A percentile compares a stretch with the other conserved stretches of the same genome.
Conservation (phyloP, 2,329 filamentous ascomycete species). For the Fusarium chlamydosporum region DNA sequence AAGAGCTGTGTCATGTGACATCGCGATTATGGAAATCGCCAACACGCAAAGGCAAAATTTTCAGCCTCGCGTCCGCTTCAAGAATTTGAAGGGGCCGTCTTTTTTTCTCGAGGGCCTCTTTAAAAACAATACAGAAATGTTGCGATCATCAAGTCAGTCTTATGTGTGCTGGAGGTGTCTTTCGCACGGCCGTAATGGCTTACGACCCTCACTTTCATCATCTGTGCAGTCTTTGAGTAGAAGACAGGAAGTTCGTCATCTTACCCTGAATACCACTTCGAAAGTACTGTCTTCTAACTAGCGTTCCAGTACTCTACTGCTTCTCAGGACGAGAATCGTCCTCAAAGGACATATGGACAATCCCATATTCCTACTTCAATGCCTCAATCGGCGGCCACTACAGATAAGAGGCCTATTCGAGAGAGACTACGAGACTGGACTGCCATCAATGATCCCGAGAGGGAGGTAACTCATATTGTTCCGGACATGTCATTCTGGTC, state of each 20-base stretch:
- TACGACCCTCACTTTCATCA: conserved; percentile 10
- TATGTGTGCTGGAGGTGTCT: conserved; percentile 56
- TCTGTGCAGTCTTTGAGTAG: conserved; percentile 21
- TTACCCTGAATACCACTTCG: not conserved
- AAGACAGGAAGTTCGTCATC: conserved; percentile 31
- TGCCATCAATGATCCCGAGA: conserved; percentile 17
- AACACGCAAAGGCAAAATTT: conserved; percentile 48
- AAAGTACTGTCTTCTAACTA: conserved; percentile 19
- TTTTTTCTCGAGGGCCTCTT: conserved; percentile 4
- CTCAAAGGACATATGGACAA: conserved; percentile 22
- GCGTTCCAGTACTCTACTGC: conserved; percentile 29
- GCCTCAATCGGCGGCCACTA: conserved; percentile 5
- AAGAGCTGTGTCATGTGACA: conserved; percentile 48
- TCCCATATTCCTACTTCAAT: conserved; percentile 39
- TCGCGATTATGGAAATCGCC: conserved; percentile 29
- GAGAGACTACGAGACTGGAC: conserved; percentile 46
- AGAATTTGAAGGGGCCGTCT: conserved; percentile 1
- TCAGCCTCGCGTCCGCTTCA: conserved; percentile 31
- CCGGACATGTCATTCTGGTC: conserved; percentile 49
- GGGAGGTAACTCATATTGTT: conserved; percentile 26
- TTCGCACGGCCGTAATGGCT: conserved; percentile 33
- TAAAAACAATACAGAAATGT: conserved; percentile 45
- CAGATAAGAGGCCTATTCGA: conserved; percentile 40
- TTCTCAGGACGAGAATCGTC: conserved; percentile 17
- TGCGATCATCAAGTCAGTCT: conserved; percentile 51